These are phyloP conservation scores for Brettanomyces custersianus DNA, from an alignment of 805 yeast species.

Conservation along the genomic window DNA sequence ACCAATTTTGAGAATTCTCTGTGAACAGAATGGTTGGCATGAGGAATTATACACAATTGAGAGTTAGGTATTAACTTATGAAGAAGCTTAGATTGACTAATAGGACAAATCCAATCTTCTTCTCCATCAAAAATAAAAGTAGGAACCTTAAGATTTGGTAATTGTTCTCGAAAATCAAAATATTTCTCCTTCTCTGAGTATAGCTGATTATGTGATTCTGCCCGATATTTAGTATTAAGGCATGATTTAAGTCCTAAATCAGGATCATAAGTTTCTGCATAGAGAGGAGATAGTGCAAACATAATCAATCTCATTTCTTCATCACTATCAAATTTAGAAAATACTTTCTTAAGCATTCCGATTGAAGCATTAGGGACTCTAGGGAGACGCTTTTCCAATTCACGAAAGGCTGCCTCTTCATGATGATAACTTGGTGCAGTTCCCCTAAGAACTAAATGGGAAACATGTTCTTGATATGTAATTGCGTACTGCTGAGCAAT, in stretches of 20 bases:
- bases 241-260: conserved; percentile 10
- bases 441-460: conserved; percentile 14
- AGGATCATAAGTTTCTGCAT: conserved; percentile 15
- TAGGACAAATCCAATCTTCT: conserved; percentile 20
- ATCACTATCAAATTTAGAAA: conserved; percentile 16
- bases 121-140: conserved; percentile 16
- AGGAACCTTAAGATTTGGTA: conserved; percentile 9
- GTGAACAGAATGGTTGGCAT: conserved; percentile 18
- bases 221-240: conserved; percentile 11
- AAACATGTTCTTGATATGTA: conserved; percentile 11
- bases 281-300: conserved; percentile 18
- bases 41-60: conserved; percentile 8
- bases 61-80: conserved; percentile 10
- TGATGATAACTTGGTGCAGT: conserved; percentile 19
- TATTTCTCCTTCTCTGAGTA: conserved; percentile 18
- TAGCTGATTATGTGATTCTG: conserved; percentile 15
- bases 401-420: conserved; percentile 13
- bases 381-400: conserved; percentile 8
- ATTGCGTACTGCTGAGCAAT: conserved; percentile 19
- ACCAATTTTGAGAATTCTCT: conserved; percentile 8
- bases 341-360: conserved; percentile 16
- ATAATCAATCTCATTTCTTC: conserved; percentile 16
- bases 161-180: conserved; percentile 12
- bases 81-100: conserved; percentile 10
- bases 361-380: conserved; percentile 14